These are phyloP conservation scores for Cornus kousa DNA, from an alignment of 148 eudicot species.

Conservation along the genomic window DNA sequence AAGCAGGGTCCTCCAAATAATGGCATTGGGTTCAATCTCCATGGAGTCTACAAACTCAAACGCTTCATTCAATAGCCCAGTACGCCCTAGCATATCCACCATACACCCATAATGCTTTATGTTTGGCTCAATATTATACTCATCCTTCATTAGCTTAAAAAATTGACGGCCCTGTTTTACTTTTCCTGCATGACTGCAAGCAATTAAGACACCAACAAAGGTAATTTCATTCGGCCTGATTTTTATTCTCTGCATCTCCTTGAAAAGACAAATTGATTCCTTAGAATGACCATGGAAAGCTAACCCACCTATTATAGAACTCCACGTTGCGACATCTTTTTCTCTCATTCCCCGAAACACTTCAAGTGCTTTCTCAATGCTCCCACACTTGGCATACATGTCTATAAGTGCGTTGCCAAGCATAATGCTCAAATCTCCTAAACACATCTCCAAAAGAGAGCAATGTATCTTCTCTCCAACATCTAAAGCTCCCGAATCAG, in stretches of 20 bases:
- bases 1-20: constrained; percentile 60
- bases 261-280: constrained; percentile 36
- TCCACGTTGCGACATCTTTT: constrained; percentile 54
- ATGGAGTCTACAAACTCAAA: constrained; percentile 45
- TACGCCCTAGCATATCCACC: constrained; percentile 60
- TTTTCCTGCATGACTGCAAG: constrained; percentile 58
- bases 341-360: constrained; percentile 47
- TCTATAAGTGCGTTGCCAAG: constrained; percentile 59
- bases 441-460: constrained; percentile 31
- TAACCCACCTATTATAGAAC: constrained; percentile 42
- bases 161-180: constrained; percentile 47
- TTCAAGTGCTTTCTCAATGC: constrained; percentile 38
- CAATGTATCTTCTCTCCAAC: constrained; percentile 49
- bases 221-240: constrained; percentile 48
- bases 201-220: constrained; percentile 47
- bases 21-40: constrained; percentile 55
- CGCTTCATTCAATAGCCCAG: constrained; percentile 48
- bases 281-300: constrained; percentile 53
- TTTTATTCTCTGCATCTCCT: constrained; percentile 38
- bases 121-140: constrained; percentile 43
- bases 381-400: constrained; percentile 71
- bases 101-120: constrained; percentile 57
- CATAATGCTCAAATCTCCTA: constrained; percentile 30
- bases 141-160: constrained; percentile 39
- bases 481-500: constrained; percentile 50